phyloP scores from a whole-genome alignment of 495 filamentous ascomycete genomes.

The Penicillium verhagenii region DNA sequence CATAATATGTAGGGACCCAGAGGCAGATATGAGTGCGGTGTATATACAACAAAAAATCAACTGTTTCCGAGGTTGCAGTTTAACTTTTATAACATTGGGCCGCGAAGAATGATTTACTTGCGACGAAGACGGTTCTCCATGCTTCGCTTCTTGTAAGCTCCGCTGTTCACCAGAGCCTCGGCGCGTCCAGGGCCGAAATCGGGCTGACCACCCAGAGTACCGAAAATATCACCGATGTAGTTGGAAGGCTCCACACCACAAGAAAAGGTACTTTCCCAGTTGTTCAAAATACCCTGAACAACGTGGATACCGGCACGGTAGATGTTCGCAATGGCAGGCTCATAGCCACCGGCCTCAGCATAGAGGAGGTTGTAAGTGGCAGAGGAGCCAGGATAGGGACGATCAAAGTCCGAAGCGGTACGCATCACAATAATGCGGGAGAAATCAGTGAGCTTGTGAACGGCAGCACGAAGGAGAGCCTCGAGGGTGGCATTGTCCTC shows the following conservation, averaged over 20 bases:
- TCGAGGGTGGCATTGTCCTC: conserved; percentile 75
- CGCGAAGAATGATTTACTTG: not conserved
- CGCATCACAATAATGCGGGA: conserved; percentile 70
- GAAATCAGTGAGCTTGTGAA: conserved; percentile 60
- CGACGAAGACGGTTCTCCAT: not conserved
- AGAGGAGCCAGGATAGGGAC: conserved; percentile 57
- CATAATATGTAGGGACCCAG: too few species aligned
- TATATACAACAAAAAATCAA: not conserved
- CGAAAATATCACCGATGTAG: conserved; percentile 74
- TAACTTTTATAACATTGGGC: not conserved
- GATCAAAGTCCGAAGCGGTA: conserved; percentile 70
- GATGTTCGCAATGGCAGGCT: conserved; percentile 60
- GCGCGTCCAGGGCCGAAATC: conserved; percentile 61
- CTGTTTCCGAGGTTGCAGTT: not conserved
- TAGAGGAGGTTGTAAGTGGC: conserved; percentile 57
- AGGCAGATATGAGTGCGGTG: too few species aligned
- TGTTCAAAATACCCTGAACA: conserved; percentile 60
- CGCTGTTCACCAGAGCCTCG: conserved; percentile 25
- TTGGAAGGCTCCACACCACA: conserved; percentile 60
- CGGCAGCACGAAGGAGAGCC: conserved; percentile 59
- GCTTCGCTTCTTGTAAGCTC: conserved; percentile 28
- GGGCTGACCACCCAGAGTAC: conserved; percentile 60
- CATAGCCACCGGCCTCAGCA: conserved; percentile 57
- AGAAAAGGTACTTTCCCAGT: conserved; percentile 59
- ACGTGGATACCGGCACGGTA: conserved; percentile 67